Evolutionary conservation across 768 basidiomycete species (phyloP), one percentile per base, ranked within the genome.

Genomic region (Rhodocollybia butyracea): DNA sequence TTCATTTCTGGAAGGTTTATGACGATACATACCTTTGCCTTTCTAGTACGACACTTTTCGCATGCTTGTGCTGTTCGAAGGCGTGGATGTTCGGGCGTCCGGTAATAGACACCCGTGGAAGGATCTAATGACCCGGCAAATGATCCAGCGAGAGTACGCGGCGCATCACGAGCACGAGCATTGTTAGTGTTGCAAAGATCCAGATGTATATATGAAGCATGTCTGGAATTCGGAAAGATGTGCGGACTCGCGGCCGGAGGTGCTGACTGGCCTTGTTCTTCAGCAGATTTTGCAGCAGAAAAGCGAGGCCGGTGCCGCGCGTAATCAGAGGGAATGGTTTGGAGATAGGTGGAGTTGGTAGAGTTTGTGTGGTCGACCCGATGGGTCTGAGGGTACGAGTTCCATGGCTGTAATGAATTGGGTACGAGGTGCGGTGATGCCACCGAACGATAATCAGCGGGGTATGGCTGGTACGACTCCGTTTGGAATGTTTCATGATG

Each of bases 21-120:
- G 24, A 17, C 30, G 40, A 48, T 0, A 64, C 77, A 46, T 60
- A 88, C 88, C 77, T 90, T 91, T 29, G 85, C 87, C 66, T 89
- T 91, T 47, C 87, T 71, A 1, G 75, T 75, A 13, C 88, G 78
- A 65, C 88, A 89, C 64, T 86, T 86, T 62, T 89, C 84, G 68
- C 88, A 90, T 3, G 87, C 87, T 62, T 89, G 87, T 0, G 83
- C 82, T 0, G 88, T 89, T 47, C 88, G 79, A 29, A 86, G 68
- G 0, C 86, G 77, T 1, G 85, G 79, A 55, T 85, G 83, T 59
- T 87, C 84, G 1, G 82, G 77, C 0, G 82, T 78, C 15, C 76
- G 78, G 66, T 85, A 84, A 62, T 85, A 86, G 40, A 86, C 79
- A n/a, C 84, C 83, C 0, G 85, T 87, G 2, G 74, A 59, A 1